A percentile compares a stretch with the other conserved stretches of the same genome.
These are phyloP conservation scores for Colletotrichum neosansevieriae DNA, from an alignment of 2,329 filamentous ascomycete species.

Conservation along the genomic window DNA sequence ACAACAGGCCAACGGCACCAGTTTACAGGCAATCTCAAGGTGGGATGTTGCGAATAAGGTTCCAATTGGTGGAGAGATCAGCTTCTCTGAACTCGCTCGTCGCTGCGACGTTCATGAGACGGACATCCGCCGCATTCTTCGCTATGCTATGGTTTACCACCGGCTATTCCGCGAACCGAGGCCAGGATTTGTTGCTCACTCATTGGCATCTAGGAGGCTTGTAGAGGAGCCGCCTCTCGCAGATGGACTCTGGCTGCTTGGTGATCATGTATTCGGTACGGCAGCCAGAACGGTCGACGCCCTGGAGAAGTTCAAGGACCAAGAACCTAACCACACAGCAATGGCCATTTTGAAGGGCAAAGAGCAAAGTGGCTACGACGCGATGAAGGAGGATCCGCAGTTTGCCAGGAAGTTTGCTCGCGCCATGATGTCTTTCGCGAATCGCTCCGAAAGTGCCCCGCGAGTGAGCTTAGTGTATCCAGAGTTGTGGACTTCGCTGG, in stretches of 20 bases:
- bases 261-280: conserved; percentile 3
- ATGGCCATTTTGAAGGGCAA: conserved; percentile 1
- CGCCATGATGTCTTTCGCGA: conserved; percentile 9
- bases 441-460: not conserved
- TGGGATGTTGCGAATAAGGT: conserved; percentile 8
- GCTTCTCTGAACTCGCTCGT: not conserved
- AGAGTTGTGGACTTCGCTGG: conserved; percentile 3
- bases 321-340: conserved; percentile 5
- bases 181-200: conserved; percentile 5
- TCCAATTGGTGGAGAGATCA: not conserved
- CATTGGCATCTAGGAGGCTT: not conserved
- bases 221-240: not conserved
- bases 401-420: not conserved
- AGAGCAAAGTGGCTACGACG: not conserved
- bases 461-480: not conserved
- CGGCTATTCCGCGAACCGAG: conserved; percentile 6
- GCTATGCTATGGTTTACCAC: conserved; percentile 8
- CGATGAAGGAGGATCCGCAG: not conserved
- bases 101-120: conserved; percentile 4
- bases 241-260: conserved; percentile 3
- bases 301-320: conserved; percentile 10
- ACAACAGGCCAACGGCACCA: not conserved
- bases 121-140: conserved; percentile 4
- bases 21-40: conserved; percentile 6
- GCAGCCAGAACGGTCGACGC: conserved; percentile 3